Conservation (phyloP, 83 land plant species). For the Picea engelmannii region DNA sequence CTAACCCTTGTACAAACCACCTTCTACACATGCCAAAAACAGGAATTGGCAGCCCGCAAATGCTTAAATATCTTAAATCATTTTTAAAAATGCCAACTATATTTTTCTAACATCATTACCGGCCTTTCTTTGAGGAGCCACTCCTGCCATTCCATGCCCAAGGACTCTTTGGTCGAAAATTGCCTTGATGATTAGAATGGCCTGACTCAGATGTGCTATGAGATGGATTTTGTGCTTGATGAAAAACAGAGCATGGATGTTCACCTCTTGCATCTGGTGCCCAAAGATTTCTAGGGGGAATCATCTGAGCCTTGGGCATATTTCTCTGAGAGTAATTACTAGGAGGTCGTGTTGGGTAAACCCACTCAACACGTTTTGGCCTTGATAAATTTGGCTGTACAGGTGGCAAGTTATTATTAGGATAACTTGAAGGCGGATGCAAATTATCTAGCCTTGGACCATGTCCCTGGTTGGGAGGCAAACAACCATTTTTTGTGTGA, state of each 20-base stretch:
- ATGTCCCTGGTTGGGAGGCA: background rate
- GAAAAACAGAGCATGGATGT: background rate
- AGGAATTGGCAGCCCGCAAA: background rate
- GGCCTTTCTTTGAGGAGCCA: background rate
- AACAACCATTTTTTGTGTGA: background rate
- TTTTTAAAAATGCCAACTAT: background rate
- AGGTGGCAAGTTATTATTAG: slow-evolving; percentile 4
- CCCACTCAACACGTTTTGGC: background rate
- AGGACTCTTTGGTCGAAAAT: background rate
- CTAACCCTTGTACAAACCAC: background rate
- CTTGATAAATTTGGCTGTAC: background rate
- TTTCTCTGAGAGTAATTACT: slow-evolving; percentile 10
- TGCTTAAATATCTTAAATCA: background rate
- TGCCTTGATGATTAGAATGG: slow-evolving; percentile 6
- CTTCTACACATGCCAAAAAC: background rate
- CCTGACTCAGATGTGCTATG: background rate
- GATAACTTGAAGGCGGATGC: slow-evolving; percentile 4
- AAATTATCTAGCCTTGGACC: background rate
- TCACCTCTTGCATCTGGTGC: background rate
- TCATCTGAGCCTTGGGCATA: background rate
- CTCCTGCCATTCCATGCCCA: slow-evolving; percentile 8
- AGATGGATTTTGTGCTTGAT: slow-evolving; percentile 9
- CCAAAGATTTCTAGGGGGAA: slow-evolving; percentile 8
- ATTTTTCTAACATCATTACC: background rate
- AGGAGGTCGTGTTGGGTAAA: slow-evolving; percentile 8